Percentiles rank a stretch among this genome's conserved stretches.
Conservation (phyloP, 139 green algal genomes). For the Chlamydomonas incerta region DNA sequence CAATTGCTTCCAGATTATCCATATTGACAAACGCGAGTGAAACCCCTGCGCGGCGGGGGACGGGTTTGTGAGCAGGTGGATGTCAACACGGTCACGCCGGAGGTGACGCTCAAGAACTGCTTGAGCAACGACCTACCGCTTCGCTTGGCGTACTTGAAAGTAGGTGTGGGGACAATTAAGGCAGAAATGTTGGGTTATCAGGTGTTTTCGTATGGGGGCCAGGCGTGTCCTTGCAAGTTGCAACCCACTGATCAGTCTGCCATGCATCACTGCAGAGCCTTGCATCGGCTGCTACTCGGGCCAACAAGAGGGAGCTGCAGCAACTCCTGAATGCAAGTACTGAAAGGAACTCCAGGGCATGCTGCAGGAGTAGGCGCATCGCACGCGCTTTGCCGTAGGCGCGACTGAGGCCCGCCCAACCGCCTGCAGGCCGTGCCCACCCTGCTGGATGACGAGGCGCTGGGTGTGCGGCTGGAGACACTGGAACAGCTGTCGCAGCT, state of each 20-base stretch:
- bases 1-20: no score
- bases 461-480: conserved; percentile 16
- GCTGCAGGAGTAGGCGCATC: no score
- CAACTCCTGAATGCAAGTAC: background rate
- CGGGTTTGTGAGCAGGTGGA: no score
- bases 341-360: no score
- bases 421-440: background rate
- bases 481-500: conserved; percentile 31
- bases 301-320: conserved; percentile 14
- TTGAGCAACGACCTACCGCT: conserved; percentile 19
- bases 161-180: background rate
- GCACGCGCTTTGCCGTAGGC: no score
- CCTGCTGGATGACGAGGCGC: conserved; percentile 26
- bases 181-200: no score
- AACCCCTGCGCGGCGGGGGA: no score
- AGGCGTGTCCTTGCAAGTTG: no score
- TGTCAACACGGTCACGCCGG: background rate
- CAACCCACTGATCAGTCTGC: no score
- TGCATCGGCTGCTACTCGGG: background rate
- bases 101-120: conserved; percentile 40
- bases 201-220: no score
- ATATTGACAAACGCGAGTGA: no score
- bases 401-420: no score
- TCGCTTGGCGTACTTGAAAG: conserved; percentile 32
- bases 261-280: conserved; percentile 4